phyloP scores from a whole-genome alignment of 345 rosid species.

The Populus simonii region DNA sequence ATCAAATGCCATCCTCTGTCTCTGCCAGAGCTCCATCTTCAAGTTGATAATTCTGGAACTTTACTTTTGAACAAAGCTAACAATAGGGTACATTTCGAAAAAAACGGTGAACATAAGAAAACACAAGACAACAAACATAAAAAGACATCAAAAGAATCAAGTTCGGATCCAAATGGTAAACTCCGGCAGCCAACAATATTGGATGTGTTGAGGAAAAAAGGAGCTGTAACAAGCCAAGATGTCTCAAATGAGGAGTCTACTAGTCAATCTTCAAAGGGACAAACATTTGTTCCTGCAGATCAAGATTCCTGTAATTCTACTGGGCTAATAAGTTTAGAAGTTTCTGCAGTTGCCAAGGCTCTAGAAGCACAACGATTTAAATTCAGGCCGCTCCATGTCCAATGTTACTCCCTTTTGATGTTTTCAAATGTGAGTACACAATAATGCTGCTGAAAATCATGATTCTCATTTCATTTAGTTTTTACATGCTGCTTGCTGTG shows the following conservation, averaged over 20 bases:
- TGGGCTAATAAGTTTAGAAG: constrained; percentile 46
- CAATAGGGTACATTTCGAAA: constrained; percentile 30
- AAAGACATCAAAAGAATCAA: constrained; percentile 37
- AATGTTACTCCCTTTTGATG: constrained; percentile 58
- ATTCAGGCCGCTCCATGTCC: constrained; percentile 68
- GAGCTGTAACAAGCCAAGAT: constrained; percentile 48
- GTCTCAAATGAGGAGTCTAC: constrained; percentile 39
- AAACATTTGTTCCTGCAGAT: constrained; percentile 26
- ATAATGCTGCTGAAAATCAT: neutral
- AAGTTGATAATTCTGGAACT: constrained; percentile 42
- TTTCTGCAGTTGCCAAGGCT: constrained; percentile 48
- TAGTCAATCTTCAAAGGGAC: constrained; percentile 26
- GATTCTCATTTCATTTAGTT: neutral
- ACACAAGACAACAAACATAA: constrained; percentile 27
- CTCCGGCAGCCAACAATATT: constrained; percentile 57
- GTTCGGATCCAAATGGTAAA: constrained; percentile 38
- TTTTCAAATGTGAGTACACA: constrained; percentile 51
- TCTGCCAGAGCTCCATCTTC: constrained; percentile 64
- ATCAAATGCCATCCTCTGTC: constrained; percentile 50
- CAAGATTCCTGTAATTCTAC: constrained; percentile 30
- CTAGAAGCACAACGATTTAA: constrained; percentile 67
- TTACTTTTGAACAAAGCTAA: constrained; percentile 32
- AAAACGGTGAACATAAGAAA: constrained; percentile 41
- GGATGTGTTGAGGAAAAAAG: constrained; percentile 54
- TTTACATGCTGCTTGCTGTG: neutral